Evolutionary conservation across 305 asterid genomes (phyloP).

Genomic region (Rubia tinctorum): DNA sequence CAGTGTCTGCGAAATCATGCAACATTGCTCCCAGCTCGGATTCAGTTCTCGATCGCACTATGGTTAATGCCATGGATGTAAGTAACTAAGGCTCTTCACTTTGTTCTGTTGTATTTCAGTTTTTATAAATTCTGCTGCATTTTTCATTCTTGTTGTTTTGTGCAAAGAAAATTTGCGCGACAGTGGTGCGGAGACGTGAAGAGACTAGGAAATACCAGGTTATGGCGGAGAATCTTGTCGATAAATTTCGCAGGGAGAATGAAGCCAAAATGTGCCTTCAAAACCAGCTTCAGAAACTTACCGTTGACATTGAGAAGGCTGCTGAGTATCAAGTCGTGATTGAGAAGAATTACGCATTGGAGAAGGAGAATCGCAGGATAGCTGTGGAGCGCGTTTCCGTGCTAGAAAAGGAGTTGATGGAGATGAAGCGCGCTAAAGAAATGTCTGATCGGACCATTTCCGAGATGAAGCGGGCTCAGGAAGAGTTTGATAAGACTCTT

Average conservation of each 20-base stretch:
- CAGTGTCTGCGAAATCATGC: background rate
- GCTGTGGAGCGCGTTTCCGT: background rate
- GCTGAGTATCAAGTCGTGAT: background rate
- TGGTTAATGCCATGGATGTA: background rate
- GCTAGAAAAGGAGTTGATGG: background rate
- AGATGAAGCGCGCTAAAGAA: background rate
- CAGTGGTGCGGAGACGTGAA: slow-evolving; percentile 2
- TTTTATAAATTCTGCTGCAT: too few relatives aligned
- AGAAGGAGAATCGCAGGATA: background rate
- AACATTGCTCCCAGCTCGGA: background rate
- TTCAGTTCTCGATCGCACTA: background rate
- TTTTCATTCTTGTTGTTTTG: background rate
- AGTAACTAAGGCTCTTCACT: background rate
- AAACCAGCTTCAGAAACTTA: background rate
- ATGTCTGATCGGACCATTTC: background rate
- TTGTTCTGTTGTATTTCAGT: background rate
- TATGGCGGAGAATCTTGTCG: background rate
- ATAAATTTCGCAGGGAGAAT: background rate
- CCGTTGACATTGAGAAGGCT: background rate
- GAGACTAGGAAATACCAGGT: background rate
- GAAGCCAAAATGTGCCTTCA: background rate
- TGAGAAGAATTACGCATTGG: background rate
- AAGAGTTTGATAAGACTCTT: background rate
- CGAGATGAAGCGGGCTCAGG: background rate
- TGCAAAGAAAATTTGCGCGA: background rate